Percentiles rank a stretch among this genome's conserved stretches.
phyloP scores from a whole-genome alignment of 495 filamentous ascomycete species.

The Astrothelium macrocarpum region DNA sequence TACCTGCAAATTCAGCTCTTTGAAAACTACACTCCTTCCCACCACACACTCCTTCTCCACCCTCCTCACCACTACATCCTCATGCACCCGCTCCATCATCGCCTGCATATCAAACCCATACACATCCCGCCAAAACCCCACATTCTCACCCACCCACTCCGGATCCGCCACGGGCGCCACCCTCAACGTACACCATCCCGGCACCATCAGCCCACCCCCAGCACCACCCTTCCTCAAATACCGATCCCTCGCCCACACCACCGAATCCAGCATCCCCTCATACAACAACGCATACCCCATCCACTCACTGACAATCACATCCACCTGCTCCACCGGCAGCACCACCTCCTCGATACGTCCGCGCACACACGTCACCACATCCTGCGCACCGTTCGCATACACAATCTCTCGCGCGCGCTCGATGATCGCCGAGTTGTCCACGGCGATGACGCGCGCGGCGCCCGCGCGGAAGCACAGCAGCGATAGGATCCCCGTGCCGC shows the following conservation, averaged over 20 bases:
- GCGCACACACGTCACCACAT: conserved; percentile 71
- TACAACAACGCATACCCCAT: conserved; percentile 94
- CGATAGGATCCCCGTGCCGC: conserved; percentile 84
- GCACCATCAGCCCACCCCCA: conserved; percentile 77
- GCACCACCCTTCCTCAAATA: too few species aligned
- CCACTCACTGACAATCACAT: conserved; percentile 96
- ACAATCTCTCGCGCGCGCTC: conserved; percentile 78
- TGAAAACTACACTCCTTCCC: conserved; percentile 43
- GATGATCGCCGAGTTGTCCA: conserved; percentile 86
- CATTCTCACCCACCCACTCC: conserved; percentile 47
- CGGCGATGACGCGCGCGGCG: conserved; percentile 80
- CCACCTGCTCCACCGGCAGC: conserved; percentile 70
- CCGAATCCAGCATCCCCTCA: conserved; percentile 91
- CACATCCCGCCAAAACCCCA: conserved; percentile 27
- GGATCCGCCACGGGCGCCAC: conserved; percentile 79
- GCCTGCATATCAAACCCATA: conserved; percentile 30
- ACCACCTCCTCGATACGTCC: conserved; percentile 89
- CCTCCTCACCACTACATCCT: conserved; percentile 49
- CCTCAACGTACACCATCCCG: conserved; percentile 77
- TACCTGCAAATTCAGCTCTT: conserved; percentile 46
- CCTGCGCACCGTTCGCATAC: conserved; percentile 65
- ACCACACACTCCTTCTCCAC: conserved; percentile 37
- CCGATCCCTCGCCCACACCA: conserved; percentile 76
- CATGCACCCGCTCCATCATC: conserved; percentile 35
- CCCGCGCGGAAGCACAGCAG: conserved; percentile 91